These are phyloP conservation scores for Cicer arietinum DNA, from an alignment of 306 rosid species.

Conservation along the genomic window DNA sequence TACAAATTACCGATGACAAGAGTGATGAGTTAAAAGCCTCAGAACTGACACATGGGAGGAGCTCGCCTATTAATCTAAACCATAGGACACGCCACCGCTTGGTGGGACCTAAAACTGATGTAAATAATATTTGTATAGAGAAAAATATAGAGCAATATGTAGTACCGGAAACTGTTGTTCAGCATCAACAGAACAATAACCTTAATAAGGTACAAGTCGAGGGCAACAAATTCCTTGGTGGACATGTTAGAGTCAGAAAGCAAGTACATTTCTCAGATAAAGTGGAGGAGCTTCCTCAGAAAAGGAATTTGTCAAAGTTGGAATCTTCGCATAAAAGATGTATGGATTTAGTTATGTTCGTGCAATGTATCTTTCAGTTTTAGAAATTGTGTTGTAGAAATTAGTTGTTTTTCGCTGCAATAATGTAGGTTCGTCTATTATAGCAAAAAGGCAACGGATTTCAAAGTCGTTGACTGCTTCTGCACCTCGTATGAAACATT, in stretches of 20 bases:
- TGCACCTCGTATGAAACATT: constrained; percentile 39
- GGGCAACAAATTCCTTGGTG: constrained; percentile 42
- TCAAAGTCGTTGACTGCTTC: constrained; percentile 45
- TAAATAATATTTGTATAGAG: constrained; percentile 42
- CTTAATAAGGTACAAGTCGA: constrained; percentile 41
- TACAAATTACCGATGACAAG: constrained; percentile 43
- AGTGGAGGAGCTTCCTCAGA: constrained; percentile 51
- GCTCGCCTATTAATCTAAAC: constrained; percentile 50
- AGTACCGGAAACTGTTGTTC: constrained; percentile 40
- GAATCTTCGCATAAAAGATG: constrained; percentile 53
- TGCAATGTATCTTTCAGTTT: constrained; percentile 25
- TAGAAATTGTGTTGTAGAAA: constrained; percentile 1
- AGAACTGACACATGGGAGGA: constrained; percentile 46
- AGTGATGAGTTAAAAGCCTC: constrained; percentile 44
- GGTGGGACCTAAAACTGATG: constrained; percentile 50
- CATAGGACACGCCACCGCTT: constrained; percentile 40
- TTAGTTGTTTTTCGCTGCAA: constrained; percentile 36
- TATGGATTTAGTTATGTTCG: constrained; percentile 32
- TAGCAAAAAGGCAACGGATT: constrained; percentile 50
- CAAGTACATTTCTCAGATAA: constrained; percentile 69
- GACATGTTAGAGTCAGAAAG: constrained; percentile 53
- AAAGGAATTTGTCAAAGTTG: constrained; percentile 50
- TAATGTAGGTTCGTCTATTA: constrained; percentile 62
- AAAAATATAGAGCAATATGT: constrained; percentile 39
- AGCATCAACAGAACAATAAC: constrained; percentile 48